A percentile compares a stretch with the other conserved stretches of the same genome.
phyloP scores from a whole-genome alignment of 495 filamentous ascomycete genomes.

The Podospora appendiculata region DNA sequence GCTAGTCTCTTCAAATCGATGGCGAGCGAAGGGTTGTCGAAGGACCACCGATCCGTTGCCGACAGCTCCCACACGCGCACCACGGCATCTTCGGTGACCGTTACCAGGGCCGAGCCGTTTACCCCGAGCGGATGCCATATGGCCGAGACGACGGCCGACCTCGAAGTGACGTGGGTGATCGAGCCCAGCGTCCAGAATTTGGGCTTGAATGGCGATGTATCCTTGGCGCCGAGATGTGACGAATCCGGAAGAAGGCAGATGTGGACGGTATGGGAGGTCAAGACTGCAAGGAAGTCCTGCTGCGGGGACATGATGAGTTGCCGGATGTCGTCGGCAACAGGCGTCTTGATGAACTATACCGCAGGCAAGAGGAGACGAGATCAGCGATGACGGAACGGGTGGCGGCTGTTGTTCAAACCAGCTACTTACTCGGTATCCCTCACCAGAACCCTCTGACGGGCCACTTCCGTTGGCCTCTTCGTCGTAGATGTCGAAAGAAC shows the following conservation, averaged over 20 bases:
- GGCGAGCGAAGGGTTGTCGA: slow-evolving; percentile 70
- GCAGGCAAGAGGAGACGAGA: background rate
- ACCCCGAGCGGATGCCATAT: slow-evolving; percentile 84
- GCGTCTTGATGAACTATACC: slow-evolving; percentile 57
- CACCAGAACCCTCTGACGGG: slow-evolving; percentile 11
- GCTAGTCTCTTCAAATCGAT: slow-evolving; percentile 77
- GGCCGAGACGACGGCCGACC: slow-evolving; percentile 65
- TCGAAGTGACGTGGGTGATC: slow-evolving; percentile 77
- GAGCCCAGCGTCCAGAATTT: slow-evolving; percentile 82
- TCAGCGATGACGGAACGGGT: background rate
- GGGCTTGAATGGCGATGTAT: slow-evolving; percentile 57
- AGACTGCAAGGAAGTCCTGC: slow-evolving; percentile 68
- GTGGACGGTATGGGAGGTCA: slow-evolving; percentile 77
- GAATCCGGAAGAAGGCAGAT: slow-evolving; percentile 72
- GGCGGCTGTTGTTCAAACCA: background rate
- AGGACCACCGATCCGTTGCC: slow-evolving; percentile 69
- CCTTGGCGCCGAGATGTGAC: slow-evolving; percentile 57
- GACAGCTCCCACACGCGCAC: slow-evolving; percentile 86
- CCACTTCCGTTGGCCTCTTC: slow-evolving; percentile 18
- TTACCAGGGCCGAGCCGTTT: slow-evolving; percentile 65
- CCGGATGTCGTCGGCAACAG: slow-evolving; percentile 65
- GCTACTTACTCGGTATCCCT: slow-evolving; percentile 41
- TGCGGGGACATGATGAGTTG: slow-evolving; percentile 77
- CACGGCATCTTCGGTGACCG: slow-evolving; percentile 74
- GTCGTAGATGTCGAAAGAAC: slow-evolving; percentile 24